phyloP scores from a whole-genome alignment of 305 asterid genomes.

The Andrographis paniculata region DNA sequence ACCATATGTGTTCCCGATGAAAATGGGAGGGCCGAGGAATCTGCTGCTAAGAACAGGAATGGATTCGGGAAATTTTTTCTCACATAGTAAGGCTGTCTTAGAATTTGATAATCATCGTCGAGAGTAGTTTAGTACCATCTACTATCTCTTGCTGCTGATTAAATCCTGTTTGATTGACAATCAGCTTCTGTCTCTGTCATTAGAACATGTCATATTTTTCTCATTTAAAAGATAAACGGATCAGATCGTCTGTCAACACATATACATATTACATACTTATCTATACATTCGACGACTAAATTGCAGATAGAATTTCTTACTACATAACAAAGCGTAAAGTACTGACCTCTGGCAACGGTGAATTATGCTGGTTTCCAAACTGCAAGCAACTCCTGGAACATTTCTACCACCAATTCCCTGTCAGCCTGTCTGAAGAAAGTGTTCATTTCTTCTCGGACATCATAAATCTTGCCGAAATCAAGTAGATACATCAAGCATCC shows the following conservation, averaged over 20 bases:
- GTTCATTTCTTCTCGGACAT: slow-evolving; percentile 71
- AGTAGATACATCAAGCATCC: slow-evolving; percentile 81
- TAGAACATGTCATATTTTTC: too few species aligned
- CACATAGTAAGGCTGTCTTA: slow-evolving; percentile 31
- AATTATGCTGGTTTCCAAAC: slow-evolving; percentile 73
- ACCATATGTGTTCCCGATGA: slow-evolving; percentile 1
- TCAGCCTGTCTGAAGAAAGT: slow-evolving; percentile 71
- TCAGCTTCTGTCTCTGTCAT: too few species aligned
- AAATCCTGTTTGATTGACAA: too few species aligned
- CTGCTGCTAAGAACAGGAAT: slow-evolving; percentile 32
- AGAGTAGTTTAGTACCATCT: too few species aligned
- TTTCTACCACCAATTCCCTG: slow-evolving; percentile 73
- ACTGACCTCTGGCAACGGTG: neutral
- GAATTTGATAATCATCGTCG: neutral
- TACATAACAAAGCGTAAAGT: neutral
- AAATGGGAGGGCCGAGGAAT: slow-evolving; percentile 6
- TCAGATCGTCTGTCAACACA: too few species aligned
- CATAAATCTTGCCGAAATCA: slow-evolving; percentile 91
- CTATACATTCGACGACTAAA: too few species aligned
- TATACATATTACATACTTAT: too few species aligned
- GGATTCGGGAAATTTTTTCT: slow-evolving; percentile 47
- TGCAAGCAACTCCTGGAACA: slow-evolving; percentile 85
- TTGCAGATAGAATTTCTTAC: too few species aligned
- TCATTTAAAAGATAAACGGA: too few species aligned
- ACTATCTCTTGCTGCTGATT: too few species aligned